Evolutionary conservation across 169 alveolate genomes (phyloP).

Genomic region (Plasmodium gaboni): DNA sequence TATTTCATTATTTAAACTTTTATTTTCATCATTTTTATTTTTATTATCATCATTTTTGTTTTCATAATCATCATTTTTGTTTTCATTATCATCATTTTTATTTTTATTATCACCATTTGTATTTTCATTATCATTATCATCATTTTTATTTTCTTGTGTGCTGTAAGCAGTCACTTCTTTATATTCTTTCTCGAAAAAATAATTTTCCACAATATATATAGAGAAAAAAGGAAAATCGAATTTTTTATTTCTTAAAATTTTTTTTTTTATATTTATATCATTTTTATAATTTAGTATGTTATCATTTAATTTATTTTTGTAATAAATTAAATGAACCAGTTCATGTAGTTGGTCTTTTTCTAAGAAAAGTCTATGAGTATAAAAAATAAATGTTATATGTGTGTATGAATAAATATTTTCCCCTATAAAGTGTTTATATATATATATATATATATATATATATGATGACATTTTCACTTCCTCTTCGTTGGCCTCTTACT

Average conservation of each 20-base stretch:
- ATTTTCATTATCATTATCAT: neutral
- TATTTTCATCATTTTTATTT: neutral
- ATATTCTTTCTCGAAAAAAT: constrained; percentile 39
- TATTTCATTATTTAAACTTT: neutral
- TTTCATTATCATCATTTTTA: neutral
- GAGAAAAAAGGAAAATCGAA: constrained; percentile 30
- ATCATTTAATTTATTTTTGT: constrained; percentile 21
- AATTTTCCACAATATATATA: constrained; percentile 62
- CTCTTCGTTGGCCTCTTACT: constrained; percentile 1
- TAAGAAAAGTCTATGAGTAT: constrained; percentile 16
- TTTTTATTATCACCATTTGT: neutral
- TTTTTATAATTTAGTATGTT: constrained; percentile 4
- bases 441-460: neutral
- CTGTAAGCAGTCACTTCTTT: constrained; percentile 57
- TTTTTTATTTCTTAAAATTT: constrained; percentile 43
- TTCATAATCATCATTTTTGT: neutral
- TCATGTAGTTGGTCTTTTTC: constrained; percentile 24
- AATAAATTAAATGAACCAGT: constrained; percentile 56
- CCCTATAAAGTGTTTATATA: neutral
- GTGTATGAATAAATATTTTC: neutral
- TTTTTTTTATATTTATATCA: constrained; percentile 41
- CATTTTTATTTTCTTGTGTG: neutral
- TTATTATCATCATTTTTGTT: neutral
- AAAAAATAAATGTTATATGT: neutral
- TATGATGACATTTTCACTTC: neutral